Conservation (phyloP, 2,329 filamentous ascomycete genomes). For the Alternaria atra region DNA sequence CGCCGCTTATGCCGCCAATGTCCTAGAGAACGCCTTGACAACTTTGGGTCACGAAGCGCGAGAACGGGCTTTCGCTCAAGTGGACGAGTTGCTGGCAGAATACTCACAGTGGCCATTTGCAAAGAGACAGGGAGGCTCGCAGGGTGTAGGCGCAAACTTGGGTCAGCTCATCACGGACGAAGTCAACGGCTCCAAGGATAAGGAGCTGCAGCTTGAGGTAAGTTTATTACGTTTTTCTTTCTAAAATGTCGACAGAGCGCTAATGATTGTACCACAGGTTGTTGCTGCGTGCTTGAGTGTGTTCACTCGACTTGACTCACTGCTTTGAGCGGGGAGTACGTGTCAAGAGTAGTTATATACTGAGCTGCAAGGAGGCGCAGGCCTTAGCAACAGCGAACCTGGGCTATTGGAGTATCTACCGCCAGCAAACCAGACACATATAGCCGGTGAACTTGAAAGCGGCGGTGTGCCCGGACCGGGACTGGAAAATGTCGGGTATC, state of each 20-base stretch:
- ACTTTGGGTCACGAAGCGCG: slow-evolving; percentile 92
- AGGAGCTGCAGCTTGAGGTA: slow-evolving; percentile 95
- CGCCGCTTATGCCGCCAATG: slow-evolving; percentile 96
- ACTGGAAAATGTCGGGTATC: slow-evolving; percentile 24
- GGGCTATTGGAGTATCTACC: slow-evolving; percentile 13
- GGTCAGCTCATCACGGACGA: slow-evolving; percentile 89
- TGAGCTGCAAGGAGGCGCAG: slow-evolving; percentile 4
- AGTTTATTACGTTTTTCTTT: slow-evolving; percentile 35
- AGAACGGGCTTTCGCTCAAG: slow-evolving; percentile 94
- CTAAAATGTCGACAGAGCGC: slow-evolving; percentile 11
- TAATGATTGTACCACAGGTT: slow-evolving; percentile 59
- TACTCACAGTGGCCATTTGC: slow-evolving; percentile 99
- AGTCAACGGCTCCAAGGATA: slow-evolving; percentile 85
- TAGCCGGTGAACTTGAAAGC: slow-evolving; percentile 15
- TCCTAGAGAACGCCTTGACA: slow-evolving; percentile 95
- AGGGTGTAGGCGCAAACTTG: slow-evolving; percentile 91
- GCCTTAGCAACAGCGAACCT: slow-evolving; percentile 18
- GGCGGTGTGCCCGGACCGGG: slow-evolving; percentile 11
- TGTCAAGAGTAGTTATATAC: not conserved
- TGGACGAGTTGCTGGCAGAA: slow-evolving; percentile 92
- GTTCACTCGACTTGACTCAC: slow-evolving; percentile 95
- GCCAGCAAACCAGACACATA: slow-evolving; percentile 17
- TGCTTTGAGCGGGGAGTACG: slow-evolving; percentile 68
- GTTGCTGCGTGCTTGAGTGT: slow-evolving; percentile 96
- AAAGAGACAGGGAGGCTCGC: slow-evolving; percentile 75